A percentile compares a stretch with the other conserved stretches of the same genome.
Evolutionary conservation across 1,284 basidiomycete genomes (phyloP).

Genomic region (Heterobasidion occidentale): DNA sequence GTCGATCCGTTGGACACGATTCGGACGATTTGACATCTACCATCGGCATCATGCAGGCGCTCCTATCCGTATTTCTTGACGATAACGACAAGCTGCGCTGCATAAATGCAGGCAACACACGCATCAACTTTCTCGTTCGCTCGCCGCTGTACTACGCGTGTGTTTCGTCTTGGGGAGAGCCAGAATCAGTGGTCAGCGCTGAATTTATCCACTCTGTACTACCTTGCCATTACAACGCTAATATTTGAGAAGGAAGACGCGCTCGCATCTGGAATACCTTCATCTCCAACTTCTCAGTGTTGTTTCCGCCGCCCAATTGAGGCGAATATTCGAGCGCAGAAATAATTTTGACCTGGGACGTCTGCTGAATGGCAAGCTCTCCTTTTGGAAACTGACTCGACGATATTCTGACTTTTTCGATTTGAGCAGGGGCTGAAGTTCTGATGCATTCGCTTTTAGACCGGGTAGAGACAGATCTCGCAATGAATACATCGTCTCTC

Average conservation of each 20-base stretch:
- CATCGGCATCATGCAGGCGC: constrained; percentile 91
- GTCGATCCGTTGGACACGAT: constrained; percentile 43
- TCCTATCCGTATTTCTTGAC: constrained; percentile 87
- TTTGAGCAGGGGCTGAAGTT: constrained; percentile 73
- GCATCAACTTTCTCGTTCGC: constrained; percentile 82
- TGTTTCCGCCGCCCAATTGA: constrained; percentile 79
- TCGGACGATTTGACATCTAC: constrained; percentile 67
- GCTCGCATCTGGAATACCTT: constrained; percentile 90
- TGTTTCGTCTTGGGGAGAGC: constrained; percentile 87
- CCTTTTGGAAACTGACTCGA: background rate
- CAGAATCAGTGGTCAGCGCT: constrained; percentile 80
- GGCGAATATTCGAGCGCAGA: constrained; percentile 78
- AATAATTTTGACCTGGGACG: constrained; percentile 90
- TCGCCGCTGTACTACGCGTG: constrained; percentile 89
- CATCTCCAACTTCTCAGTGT: constrained; percentile 90
- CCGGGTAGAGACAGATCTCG: constrained; percentile 71
- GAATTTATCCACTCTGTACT: background rate
- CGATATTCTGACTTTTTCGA: background rate
- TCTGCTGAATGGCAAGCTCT: constrained; percentile 64
- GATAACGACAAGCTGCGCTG: constrained; percentile 78
- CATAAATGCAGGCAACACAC: constrained; percentile 67
- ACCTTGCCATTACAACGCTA: constrained; percentile 12
- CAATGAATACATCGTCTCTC: constrained; percentile 77
- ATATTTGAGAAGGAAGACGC: constrained; percentile 66
- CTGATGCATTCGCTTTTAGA: constrained; percentile 69